Evolutionary conservation across 129 eudicot species (phyloP).

Genomic region (Gnaphalium uliginosum): DNA sequence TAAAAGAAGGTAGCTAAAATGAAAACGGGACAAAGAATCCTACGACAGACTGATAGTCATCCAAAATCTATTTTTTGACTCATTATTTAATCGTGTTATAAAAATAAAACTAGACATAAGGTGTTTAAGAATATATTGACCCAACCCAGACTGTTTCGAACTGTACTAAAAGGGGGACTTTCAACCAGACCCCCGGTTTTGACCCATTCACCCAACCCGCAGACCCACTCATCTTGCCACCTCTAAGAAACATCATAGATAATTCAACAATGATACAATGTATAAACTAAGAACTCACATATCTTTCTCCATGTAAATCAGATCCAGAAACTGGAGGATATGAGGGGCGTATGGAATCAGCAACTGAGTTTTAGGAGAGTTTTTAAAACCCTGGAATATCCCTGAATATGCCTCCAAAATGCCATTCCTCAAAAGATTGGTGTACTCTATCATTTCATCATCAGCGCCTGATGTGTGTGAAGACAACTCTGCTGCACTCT

Average conservation of each 20-base stretch:
- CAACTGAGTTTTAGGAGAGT: conserved; percentile 79
- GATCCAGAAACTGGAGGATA: conserved; percentile 78
- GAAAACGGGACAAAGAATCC: neutral
- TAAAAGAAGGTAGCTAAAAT: neutral
- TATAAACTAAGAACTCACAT: conserved; percentile 34
- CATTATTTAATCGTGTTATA: neutral
- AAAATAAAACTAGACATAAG: too few relatives aligned
- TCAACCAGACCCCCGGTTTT: too few relatives aligned
- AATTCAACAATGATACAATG: too few relatives aligned
- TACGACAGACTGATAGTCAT: too few relatives aligned
- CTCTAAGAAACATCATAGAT: too few relatives aligned
- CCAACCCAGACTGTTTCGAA: neutral
- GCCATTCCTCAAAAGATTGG: conserved; percentile 84
- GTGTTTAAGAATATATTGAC: too few relatives aligned
- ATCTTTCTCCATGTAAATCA: conserved; percentile 93
- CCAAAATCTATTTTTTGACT: neutral
- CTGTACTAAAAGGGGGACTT: neutral
- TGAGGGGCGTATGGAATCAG: conserved; percentile 79
- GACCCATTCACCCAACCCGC: too few relatives aligned
- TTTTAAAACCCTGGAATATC: conserved; percentile 93
- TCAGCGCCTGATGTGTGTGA: conserved; percentile 75
- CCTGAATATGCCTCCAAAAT: conserved; percentile 97
- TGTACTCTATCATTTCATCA: conserved; percentile 88
- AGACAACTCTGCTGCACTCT: conserved; percentile 91
- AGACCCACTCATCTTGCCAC: neutral